These are phyloP conservation scores for Draba incana DNA, from an alignment of 345 rosid species.

Conservation along the genomic window DNA sequence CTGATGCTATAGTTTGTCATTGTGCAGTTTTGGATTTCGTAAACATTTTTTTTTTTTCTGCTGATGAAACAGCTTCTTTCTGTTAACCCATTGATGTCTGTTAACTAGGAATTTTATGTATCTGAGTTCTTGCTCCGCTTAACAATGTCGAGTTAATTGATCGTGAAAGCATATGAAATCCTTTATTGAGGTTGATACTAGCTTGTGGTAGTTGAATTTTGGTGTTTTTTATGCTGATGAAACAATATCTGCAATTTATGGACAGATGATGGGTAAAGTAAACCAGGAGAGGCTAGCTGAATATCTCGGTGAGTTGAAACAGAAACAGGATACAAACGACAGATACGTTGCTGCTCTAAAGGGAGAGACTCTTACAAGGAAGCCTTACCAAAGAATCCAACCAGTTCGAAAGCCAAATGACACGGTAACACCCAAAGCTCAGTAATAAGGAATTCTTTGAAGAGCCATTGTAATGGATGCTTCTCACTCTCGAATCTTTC, in stretches of 20 bases:
- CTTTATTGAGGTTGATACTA: background rate
- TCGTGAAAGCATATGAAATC: background rate
- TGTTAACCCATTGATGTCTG: no score
- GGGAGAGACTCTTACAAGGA: conserved; percentile 92
- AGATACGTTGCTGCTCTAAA: conserved; percentile 85
- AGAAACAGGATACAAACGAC: conserved; percentile 90
- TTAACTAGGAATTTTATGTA: conserved; percentile 8
- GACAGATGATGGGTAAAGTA: conserved; percentile 91
- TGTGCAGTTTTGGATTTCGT: no score
- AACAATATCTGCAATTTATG: background rate
- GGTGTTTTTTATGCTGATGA: conserved; percentile 34
- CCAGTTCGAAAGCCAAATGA: conserved; percentile 51
- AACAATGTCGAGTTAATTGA: conserved; percentile 2
- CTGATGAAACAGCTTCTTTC: no score
- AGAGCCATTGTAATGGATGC: conserved; percentile 10
- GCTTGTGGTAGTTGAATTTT: background rate
- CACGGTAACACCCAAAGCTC: conserved; percentile 35
- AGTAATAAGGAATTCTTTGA: conserved; percentile 20
- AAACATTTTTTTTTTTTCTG: no score
- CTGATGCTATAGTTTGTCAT: no score
- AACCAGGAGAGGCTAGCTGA: conserved; percentile 88
- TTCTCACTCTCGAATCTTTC: background rate
- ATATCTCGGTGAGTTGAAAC: conserved; percentile 84
- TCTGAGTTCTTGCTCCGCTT: conserved; percentile 21
- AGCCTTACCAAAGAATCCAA: conserved; percentile 78